These are phyloP conservation scores for Adansonia grandidieri DNA, from an alignment of 441 rosid species.

Conservation along the genomic window DNA sequence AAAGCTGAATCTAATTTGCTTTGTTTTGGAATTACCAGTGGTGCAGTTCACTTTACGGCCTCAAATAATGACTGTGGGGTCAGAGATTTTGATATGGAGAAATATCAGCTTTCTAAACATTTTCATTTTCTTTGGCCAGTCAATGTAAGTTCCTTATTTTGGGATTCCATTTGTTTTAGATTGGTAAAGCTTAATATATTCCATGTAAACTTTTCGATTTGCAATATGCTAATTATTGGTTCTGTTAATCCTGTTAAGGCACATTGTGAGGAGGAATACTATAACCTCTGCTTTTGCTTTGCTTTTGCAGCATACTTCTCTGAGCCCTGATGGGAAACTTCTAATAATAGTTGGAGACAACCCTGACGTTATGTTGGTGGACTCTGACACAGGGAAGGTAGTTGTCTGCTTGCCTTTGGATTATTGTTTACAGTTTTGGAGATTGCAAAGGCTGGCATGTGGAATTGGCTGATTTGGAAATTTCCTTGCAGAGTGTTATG, in stretches of 20 bases:
- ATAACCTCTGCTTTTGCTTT: conserved; percentile 10
- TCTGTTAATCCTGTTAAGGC: not conserved
- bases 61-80: conserved; percentile 89
- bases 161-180: not conserved
- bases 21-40: conserved; percentile 48
- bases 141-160: conserved; percentile 58
- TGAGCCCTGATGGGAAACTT: conserved; percentile 77
- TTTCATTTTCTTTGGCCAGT: conserved; percentile 86
- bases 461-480: not conserved
- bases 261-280: not conserved
- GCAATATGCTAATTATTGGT: conserved; percentile 4
- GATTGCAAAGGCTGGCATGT: conserved; percentile 12
- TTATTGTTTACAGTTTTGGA: not conserved
- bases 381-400: conserved; percentile 78
- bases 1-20: conserved; percentile 11
- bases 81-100: conserved; percentile 89
- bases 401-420: not conserved
- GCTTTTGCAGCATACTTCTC: conserved; percentile 73
- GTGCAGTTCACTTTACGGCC: conserved; percentile 80
- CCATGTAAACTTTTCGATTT: not conserved
- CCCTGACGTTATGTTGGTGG: conserved; percentile 70
- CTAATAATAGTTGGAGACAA: conserved; percentile 81
- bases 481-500: conserved; percentile 42
- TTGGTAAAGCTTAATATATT: not conserved
- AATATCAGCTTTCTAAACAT: conserved; percentile 68